Evolutionary conservation across 1,284 basidiomycete species (phyloP), one percentile per base, ranked within the genome.

Genomic region (Trichosporon asahii): DNA sequence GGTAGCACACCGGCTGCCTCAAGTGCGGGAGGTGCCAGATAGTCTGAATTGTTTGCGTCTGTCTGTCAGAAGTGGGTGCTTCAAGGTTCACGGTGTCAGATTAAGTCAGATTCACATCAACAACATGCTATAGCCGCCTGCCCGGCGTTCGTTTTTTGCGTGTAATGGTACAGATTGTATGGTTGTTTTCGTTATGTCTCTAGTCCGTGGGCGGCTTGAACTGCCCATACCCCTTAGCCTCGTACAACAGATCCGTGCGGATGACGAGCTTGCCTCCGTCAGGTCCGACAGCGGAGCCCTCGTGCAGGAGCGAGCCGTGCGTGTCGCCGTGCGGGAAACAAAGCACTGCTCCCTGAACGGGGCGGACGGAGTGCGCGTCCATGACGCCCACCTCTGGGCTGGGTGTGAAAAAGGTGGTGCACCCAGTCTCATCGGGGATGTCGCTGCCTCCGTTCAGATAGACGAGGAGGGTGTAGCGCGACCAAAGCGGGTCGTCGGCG

Each of bases 371-470:
- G 15, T 84, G 83, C 4, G 87, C 85, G 70, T 87, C 84, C 69
- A 87, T 82, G 12, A 85, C 78, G 29, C 85, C 81, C 80, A 68
- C 80, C 74, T 72, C 74, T n/a, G 71, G 69, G 18, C 85, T 85
- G 0, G 86, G 87, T 3, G 87, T 78, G 80, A 88, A 88, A 79
- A 87, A 88, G 2, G 87, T 88, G 3, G 87, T 88, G 71, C 84
- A 85, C 21, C 87, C 87, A 15, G 81, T 80, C 40, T 79, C 80
- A n/a, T 82, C 79, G 3, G 83, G 80, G 31, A 84, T 81, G 69
- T 84, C 82, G 15, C 74, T 76, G 27, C 27, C 27, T 29, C 57
- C 57, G 77, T 88, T 88, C 71, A 88, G 85, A 76, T 88, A 88
- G 67, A 88, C 86, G 21, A 88, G 84, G 69, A 88, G 81, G 5